phyloP scores from a whole-genome alignment of 345 rosid species.

The Citrus inodora region DNA sequence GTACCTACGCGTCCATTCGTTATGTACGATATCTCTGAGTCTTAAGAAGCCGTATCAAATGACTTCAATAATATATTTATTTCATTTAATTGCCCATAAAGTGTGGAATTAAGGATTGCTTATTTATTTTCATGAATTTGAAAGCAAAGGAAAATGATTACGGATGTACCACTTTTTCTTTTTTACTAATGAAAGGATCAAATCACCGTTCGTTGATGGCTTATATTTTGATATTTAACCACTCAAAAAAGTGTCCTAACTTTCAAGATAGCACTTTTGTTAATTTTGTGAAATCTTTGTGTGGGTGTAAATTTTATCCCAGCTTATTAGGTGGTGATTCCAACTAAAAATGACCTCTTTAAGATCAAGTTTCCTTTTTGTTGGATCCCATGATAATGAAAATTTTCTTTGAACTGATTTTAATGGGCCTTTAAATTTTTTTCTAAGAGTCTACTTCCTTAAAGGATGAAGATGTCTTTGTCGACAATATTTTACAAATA shows the following conservation, averaged over 20 bases:
- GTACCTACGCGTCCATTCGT: not conserved
- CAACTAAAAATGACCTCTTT: too few relatives aligned
- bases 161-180: not conserved
- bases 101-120: not conserved
- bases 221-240: not conserved
- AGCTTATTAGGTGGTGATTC: too few relatives aligned
- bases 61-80: not conserved
- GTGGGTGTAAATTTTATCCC: too few relatives aligned
- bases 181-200: not conserved
- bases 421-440: too few relatives aligned
- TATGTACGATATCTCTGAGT: too few relatives aligned
- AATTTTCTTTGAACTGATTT: too few relatives aligned
- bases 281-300: not conserved
- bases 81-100: not conserved
- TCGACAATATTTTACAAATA: too few relatives aligned
- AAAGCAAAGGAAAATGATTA: not conserved
- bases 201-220: not conserved
- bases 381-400: too few relatives aligned
- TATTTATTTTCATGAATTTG: not conserved
- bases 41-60: too few relatives aligned
- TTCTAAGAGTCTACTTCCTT: too few relatives aligned
- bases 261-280: not conserved
- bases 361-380: too few relatives aligned
- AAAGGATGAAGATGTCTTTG: too few relatives aligned
- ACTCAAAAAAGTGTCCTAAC: not conserved